Evolutionary conservation across 2,329 filamentous ascomycete species (phyloP), one percentile per base, ranked within the genome.

Genomic region (Scedosporium apiospermum): DNA sequence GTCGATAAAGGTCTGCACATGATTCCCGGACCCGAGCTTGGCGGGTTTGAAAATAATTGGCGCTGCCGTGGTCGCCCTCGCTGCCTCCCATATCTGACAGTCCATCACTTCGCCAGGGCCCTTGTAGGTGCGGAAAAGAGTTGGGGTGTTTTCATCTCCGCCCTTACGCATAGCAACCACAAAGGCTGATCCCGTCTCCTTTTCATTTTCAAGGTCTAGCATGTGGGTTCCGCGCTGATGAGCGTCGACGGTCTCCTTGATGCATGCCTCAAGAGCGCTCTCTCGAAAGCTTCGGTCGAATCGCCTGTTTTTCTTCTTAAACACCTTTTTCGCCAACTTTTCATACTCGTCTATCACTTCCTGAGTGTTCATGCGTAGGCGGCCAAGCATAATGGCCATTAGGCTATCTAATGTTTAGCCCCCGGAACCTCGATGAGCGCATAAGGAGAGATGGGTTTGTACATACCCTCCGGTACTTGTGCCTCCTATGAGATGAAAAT

Each of bases 331-430:
- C 1, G 74, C 74, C 1, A 80, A 71, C 3, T 66, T 60, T 14
- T 74, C 67, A 63, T 81, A 81, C 2, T 70, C 73, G 2, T 69
- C 63, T 16, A 80, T 74, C 34, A 76, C 78, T 18, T 80, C 75
- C 26, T 71, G 64, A 7, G 79, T 72, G 27, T 71, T 73, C 76
- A 81, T 78, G 34, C 74, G 67, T 1, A 82, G 68, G 2, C 76
- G 73, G 1, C 78, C 77, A 4, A 81, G 72, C 72, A 82, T 77
- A 41, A 81, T 74, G 2, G 78, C 77, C 9, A 81, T 76, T 7
- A 81, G 68, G 0, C 78, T 79, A 62, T 41, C 21, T 21, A 3
- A 34, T 7, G 3, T 27, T 65, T 3, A 65, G 44, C 59, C 55
- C 26, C 16, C 16, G 7, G 26, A 21, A 59, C 26, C 63, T 30